Conservation (phyloP, 2,329 filamentous ascomycete species). For the Talaromyces atroroseus region DNA sequence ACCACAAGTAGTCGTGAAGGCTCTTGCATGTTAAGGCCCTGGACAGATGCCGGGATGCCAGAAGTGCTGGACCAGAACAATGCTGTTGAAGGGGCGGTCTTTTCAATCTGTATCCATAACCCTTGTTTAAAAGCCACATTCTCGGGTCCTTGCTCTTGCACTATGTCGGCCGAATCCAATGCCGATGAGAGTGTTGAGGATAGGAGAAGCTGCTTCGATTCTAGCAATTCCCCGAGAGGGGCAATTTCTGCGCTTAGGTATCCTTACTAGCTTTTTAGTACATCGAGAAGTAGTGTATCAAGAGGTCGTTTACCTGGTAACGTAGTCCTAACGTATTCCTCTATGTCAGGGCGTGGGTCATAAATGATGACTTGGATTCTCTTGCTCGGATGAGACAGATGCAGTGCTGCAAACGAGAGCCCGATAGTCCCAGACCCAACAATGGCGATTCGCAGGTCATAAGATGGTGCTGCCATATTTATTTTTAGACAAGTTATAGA, state of each 20-base stretch:
- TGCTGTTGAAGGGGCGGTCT: constrained; percentile 38
- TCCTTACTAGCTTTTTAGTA: neutral
- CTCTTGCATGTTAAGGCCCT: constrained; percentile 41
- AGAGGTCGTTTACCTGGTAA: constrained; percentile 27
- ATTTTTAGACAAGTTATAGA: neutral
- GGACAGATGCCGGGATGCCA: constrained; percentile 51
- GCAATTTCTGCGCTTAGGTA: constrained; percentile 2
- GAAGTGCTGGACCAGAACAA: constrained; percentile 56
- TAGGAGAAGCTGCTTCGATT: constrained; percentile 27
- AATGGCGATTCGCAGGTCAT: constrained; percentile 26
- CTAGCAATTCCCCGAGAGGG: constrained; percentile 13
- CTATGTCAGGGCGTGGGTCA: constrained; percentile 47
- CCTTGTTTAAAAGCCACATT: constrained; percentile 46
- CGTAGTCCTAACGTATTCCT: constrained; percentile 38
- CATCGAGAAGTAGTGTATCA: neutral
- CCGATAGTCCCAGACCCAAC: constrained; percentile 47
- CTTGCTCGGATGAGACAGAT: constrained; percentile 18
- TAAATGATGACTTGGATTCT: constrained; percentile 30
- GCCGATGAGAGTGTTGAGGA: constrained; percentile 35
- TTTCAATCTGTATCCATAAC: constrained; percentile 49
- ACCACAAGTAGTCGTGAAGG: constrained; percentile 48
- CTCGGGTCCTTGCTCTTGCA: constrained; percentile 58
- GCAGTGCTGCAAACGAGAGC: constrained; percentile 48
- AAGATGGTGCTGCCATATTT: neutral
- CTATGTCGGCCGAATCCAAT: constrained; percentile 44